Base-by-base conservation (phyloP, 371 early-diverging fungal species). In the Actinomortierella wolfii region DNA sequence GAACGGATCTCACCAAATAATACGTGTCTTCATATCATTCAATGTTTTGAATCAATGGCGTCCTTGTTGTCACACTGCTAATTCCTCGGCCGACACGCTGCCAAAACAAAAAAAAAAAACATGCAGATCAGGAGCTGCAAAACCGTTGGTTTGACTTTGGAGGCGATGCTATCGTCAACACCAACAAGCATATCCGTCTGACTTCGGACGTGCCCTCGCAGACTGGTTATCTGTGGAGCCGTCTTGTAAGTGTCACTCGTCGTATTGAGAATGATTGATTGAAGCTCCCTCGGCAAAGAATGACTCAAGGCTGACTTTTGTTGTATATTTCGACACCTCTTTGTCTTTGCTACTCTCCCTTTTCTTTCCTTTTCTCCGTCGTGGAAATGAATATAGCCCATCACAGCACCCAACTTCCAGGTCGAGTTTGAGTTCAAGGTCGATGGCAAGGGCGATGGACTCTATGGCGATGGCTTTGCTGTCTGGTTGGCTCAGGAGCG, bases 391-490 rank as follows among this genome's bases (percentile, higher is more conserved):
- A 56, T 51, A 18, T 59, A 86, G 86, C 87, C 90, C 46, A 79
- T 94, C 55, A 85, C 88, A 0, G 77, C 84, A 39, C 76, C 79
- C 48, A 85, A 90, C 65, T 97, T 96, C 90, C 80, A 89, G 73
- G 71, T 97, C 29, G 97, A 97, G 67, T 90, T 98, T 69, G 94
- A 97, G 70, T 96, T 96, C 79, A 88, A 86, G 56, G 90, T 98
- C 34, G 81, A 80, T 46, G 93, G 94, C 57, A 82, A 83, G 53
- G 79, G 81, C 40, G 73, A 75, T 18, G 68, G 57, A 26, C 70
- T 96, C 47, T 88, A 78, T 58, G 99, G 98, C 42, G 99, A 98
- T 77, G 99, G 99, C 15, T 90, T 98, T 79, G 99, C 97, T 23
- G 86, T 97, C 78, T 97, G 91, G 93, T 88, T 79, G 56, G 86